Conservation (phyloP, 1,284 basidiomycete genomes). For the Ceratobasidium sp. region DNA sequence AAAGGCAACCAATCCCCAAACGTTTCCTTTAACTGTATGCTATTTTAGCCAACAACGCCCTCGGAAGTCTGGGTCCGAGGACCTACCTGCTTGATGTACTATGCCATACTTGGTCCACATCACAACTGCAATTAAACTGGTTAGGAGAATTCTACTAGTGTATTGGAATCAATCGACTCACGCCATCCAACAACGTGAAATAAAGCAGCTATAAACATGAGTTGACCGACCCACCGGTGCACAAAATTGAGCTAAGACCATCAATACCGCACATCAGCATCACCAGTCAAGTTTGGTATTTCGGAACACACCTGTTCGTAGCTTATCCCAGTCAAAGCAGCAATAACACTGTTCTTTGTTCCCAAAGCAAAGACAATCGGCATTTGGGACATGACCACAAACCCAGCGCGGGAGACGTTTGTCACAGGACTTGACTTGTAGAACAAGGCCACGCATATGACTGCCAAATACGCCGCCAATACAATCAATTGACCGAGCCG, state of each 20-base stretch:
- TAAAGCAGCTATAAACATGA: slow-evolving; percentile 40
- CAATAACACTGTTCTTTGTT: slow-evolving; percentile 42
- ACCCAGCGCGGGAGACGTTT: slow-evolving; percentile 37
- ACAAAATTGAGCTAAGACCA: slow-evolving; percentile 40
- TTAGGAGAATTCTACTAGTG: slow-evolving; percentile 30
- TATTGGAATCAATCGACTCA: slow-evolving; percentile 18
- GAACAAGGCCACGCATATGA: slow-evolving; percentile 33
- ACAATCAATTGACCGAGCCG: slow-evolving; percentile 23
- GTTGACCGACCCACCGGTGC: slow-evolving; percentile 42
- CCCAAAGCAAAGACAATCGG: slow-evolving; percentile 40
- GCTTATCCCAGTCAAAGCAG: slow-evolving; percentile 30
- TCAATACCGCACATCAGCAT: not conserved
- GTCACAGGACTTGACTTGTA: slow-evolving; percentile 26
- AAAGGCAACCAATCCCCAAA: slow-evolving; percentile 36
- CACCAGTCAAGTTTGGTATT: not conserved
- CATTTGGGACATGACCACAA: slow-evolving; percentile 40
- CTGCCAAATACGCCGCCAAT: slow-evolving; percentile 22
- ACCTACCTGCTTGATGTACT: not conserved
- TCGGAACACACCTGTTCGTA: slow-evolving; percentile 32
- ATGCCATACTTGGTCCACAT: slow-evolving; percentile 35
- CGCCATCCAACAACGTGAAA: slow-evolving; percentile 42
- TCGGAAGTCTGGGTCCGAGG: not conserved
- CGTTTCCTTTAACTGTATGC: not conserved
- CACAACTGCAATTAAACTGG: slow-evolving; percentile 27
- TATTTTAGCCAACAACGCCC: slow-evolving; percentile 4